Evolutionary conservation across 1,139 yeast species (phyloP).

Genomic region (Blastobotrys apis): DNA sequence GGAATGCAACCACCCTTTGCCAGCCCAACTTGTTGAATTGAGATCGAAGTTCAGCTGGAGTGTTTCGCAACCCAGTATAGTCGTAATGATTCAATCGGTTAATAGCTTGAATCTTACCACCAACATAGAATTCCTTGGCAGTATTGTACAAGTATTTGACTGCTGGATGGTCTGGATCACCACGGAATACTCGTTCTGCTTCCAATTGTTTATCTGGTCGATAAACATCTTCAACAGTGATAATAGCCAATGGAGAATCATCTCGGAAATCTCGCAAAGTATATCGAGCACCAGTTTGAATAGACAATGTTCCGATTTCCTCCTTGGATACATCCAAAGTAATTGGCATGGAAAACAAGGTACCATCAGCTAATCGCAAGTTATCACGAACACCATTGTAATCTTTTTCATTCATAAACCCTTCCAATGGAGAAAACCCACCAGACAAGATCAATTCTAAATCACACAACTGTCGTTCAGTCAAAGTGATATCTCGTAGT

Average conservation of each 20-base stretch:
- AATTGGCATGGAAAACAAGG: conserved; percentile 91
- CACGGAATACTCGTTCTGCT: conserved; percentile 85
- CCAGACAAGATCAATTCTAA: conserved; percentile 87
- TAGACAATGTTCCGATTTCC: conserved; percentile 43
- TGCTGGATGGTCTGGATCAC: conserved; percentile 97
- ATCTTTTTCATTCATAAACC: conserved; percentile 78
- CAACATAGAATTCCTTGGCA: conserved; percentile 81
- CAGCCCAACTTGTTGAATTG: conserved; percentile 80
- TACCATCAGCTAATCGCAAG: conserved; percentile 70
- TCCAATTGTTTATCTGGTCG: conserved; percentile 74
- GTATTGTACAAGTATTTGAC: conserved; percentile 63
- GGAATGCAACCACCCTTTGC: conserved; percentile 94
- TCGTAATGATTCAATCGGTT: conserved; percentile 86
- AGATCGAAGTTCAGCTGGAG: conserved; percentile 83
- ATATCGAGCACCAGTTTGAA: conserved; percentile 57
- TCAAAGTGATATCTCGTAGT: conserved; percentile 54
- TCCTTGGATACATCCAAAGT: conserved; percentile 69
- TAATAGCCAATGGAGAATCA: conserved; percentile 72
- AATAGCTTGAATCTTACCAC: conserved; percentile 84
- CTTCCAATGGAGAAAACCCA: conserved; percentile 89
- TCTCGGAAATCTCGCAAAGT: conserved; percentile 81
- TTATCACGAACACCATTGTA: conserved; percentile 75
- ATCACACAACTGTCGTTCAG: conserved; percentile 91
- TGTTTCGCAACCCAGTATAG: conserved; percentile 78
- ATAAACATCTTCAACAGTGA: conserved; percentile 75